Evolutionary conservation across 495 filamentous ascomycete genomes (phyloP), one percentile per base, ranked within the genome.

Genomic region (Trichoderma reesei): DNA sequence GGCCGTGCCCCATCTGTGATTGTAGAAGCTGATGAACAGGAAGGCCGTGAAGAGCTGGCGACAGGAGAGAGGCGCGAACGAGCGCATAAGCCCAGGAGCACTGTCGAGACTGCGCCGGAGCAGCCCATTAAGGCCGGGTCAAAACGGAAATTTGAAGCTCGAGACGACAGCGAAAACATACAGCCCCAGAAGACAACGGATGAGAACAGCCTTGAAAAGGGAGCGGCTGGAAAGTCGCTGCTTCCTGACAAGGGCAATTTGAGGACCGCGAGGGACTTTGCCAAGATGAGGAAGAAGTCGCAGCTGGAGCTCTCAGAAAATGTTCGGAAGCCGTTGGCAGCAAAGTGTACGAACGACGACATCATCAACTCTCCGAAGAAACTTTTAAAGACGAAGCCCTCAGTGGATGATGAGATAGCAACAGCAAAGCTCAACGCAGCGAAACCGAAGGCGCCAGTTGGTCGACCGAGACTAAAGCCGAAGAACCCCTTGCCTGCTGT

Each of bases 261-360:
- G 44, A 70, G 65, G 63, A 68, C 68, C 13, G 73, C 79, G 36
- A 79, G 76, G 26, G 73, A 78, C 39, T 36, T 72, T 8, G 67
- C 76, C 1, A 44, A 67, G 8, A 68, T 63, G 56, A 63, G 70
- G 61, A 66, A 70, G 54, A 74, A 75, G 31, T 39, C 51, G 7
- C 73, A 69, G 59, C 41, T 67, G 14, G 60, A 63, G 13, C 54
- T 61, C 41, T 41, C 63, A 34, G 56, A 67, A 11, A 65, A 68
- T 62, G 75, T 56, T 36, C 51, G 78, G 64, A 76, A 72, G 38
- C 76, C 78, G 10, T 68, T 82, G 8, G 70, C 75, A 10, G 71
- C 72, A 42, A 80, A 80, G 68, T 80, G 69, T 69, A 74, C 79
- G 26, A 82, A 82, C 65, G 76, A 78, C 60, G 72, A 73, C 66